A percentile compares a stretch with the other conserved stretches of the same genome.
These are phyloP conservation scores for Diaporthe ilicicola DNA, from an alignment of 2,329 filamentous ascomycete genomes.

Conservation along the genomic window DNA sequence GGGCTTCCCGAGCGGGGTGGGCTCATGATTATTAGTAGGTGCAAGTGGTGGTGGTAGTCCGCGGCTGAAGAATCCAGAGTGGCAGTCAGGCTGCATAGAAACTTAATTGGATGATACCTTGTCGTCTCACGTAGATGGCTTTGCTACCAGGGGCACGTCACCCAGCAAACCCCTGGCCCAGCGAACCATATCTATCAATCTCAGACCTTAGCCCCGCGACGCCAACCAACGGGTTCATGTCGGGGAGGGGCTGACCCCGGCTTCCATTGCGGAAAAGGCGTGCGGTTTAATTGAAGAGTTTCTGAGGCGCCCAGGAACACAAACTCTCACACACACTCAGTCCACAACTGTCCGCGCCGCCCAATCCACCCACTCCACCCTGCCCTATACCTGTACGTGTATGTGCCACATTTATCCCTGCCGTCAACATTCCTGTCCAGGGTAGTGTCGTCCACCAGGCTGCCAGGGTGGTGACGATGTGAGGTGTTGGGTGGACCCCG, in stretches of 20 bases:
- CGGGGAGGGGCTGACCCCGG: conserved; percentile 9
- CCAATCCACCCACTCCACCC: not conserved
- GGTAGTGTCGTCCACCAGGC: too few relatives aligned
- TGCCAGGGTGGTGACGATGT: not conserved
- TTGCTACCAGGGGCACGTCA: not conserved
- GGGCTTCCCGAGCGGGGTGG: not conserved
- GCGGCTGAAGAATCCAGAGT: not conserved
- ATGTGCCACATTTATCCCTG: not conserved
- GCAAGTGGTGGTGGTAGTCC: not conserved
- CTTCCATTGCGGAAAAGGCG: not conserved
- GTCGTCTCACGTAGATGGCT: conserved; percentile 17
- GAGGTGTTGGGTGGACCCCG: conserved; percentile 1
- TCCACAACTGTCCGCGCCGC: not conserved
- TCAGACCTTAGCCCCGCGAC: conserved; percentile 20
- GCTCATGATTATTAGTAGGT: not conserved
- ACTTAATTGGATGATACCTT: conserved; percentile 14
- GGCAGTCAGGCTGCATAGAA: not conserved
- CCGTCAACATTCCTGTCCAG: not conserved
- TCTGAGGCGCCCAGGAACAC: not conserved
- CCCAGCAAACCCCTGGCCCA: not conserved
- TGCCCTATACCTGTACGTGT: too few relatives aligned
- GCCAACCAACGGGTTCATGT: conserved; percentile 15
- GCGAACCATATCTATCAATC: conserved; percentile 12
- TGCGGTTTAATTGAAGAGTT: conserved; percentile 5
- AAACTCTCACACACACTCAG: too few relatives aligned